These are phyloP conservation scores for Monilinia fructigena DNA, from an alignment of 2,329 filamentous ascomycete species.

Conservation along the genomic window DNA sequence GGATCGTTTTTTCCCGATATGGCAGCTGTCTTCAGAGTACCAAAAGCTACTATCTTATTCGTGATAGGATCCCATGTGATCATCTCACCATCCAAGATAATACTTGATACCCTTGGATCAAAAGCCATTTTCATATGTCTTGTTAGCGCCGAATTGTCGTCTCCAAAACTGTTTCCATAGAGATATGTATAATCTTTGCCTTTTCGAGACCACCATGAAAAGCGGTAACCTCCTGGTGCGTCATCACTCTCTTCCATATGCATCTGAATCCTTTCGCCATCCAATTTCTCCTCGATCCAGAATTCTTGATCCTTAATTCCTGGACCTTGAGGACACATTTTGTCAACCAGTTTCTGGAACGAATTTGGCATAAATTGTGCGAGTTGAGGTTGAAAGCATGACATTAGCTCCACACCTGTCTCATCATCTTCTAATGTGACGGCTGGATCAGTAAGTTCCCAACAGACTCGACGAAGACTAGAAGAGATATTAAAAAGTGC, in stretches of 20 bases:
- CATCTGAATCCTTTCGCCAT: constrained; percentile 95
- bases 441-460: constrained; percentile 78
- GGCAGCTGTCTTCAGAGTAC: constrained; percentile 88
- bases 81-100: constrained; percentile 97
- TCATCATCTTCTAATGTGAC: constrained; percentile 73
- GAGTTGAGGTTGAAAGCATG: constrained; percentile 94
- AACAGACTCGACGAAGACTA: constrained; percentile 85
- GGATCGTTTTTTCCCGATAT: constrained; percentile 75
- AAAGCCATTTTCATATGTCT: constrained; percentile 78
- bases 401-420: constrained; percentile 76
- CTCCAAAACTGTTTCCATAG: constrained; percentile 75
- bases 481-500: constrained; percentile 86
- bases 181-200: constrained; percentile 95
- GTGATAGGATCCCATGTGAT: constrained; percentile 91
- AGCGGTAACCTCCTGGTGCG: constrained; percentile 67
- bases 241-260: constrained; percentile 77
- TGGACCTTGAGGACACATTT: constrained; percentile 46
- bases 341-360: constrained; percentile 75
- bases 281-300: constrained; percentile 97
- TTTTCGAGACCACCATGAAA: constrained; percentile 92
- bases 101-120: constrained; percentile 70
- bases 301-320: constrained; percentile 71
- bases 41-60: constrained; percentile 84
- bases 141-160: constrained; percentile 75
- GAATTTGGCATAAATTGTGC: constrained; percentile 86